phyloP scores from a whole-genome alignment of 225 moss, liverwort and hornwort genomes.

The Pleurozium schreberi region DNA sequence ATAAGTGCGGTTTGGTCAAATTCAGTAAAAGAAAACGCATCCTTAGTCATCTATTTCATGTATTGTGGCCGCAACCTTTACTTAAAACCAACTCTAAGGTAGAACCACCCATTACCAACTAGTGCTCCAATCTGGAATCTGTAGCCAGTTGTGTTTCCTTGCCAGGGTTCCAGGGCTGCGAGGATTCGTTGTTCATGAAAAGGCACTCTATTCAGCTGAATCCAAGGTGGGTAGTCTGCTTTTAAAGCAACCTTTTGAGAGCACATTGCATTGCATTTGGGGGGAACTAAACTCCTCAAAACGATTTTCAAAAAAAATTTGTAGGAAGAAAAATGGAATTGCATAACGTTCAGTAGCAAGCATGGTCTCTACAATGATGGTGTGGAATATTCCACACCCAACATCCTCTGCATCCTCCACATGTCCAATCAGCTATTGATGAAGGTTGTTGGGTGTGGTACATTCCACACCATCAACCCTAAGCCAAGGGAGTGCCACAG shows the following conservation, averaged over 20 bases:
- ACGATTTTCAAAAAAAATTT: neutral
- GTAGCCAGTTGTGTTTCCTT: too few relatives aligned
- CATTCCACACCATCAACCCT: too few relatives aligned
- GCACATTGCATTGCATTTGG: neutral
- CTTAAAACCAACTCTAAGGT: neutral
- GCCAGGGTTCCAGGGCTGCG: neutral
- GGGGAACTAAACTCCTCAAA: too few relatives aligned
- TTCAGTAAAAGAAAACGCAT: neutral
- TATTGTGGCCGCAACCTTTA: neutral
- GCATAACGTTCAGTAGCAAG: too few relatives aligned
- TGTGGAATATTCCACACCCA: too few relatives aligned
- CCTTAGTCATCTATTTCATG: neutral
- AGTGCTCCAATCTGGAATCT: too few relatives aligned
- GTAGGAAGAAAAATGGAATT: neutral
- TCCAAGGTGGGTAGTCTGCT: neutral
- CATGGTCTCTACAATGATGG: too few relatives aligned
- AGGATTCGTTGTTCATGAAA: neutral
- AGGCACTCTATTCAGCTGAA: neutral
- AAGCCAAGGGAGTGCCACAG: too few relatives aligned
- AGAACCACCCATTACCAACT: too few relatives aligned
- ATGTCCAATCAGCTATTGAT: too few relatives aligned
- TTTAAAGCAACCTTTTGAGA: neutral
- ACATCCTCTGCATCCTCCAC: too few relatives aligned
- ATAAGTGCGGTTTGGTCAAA: neutral
- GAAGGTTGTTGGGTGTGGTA: too few relatives aligned